These are phyloP conservation scores for Periglandula ipomoeae DNA, from an alignment of 2,329 filamentous ascomycete genomes.

Conservation along the genomic window DNA sequence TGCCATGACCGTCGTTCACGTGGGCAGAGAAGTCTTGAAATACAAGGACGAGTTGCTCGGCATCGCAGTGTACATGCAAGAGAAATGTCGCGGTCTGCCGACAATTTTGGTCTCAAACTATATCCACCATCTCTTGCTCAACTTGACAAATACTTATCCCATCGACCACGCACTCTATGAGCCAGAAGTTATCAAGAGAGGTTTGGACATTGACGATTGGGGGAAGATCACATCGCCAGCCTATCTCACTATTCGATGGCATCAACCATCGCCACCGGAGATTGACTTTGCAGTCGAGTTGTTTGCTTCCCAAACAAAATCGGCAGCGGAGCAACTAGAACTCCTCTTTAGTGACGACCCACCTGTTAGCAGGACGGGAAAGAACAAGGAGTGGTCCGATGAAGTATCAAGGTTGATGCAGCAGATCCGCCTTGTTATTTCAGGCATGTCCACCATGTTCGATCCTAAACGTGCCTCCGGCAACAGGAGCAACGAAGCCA, in stretches of 20 bases:
- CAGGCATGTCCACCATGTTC: constrained; percentile 83
- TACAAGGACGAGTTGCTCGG: constrained; percentile 85
- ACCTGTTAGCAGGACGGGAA: constrained; percentile 80
- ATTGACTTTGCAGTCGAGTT: constrained; percentile 82
- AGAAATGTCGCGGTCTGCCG: constrained; percentile 85
- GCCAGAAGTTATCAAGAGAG: constrained; percentile 59
- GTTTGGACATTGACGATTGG: constrained; percentile 75
- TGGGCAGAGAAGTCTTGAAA: constrained; percentile 79
- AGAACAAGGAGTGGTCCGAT: constrained; percentile 98
- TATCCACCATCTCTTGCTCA: constrained; percentile 90
- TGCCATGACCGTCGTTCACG: constrained; percentile 96
- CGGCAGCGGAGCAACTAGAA: constrained; percentile 64
- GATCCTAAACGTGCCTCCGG: constrained; percentile 63
- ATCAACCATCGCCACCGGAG: constrained; percentile 71
- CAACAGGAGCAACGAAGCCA: constrained; percentile 40
- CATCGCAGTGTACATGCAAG: constrained; percentile 92
- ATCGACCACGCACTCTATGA: constrained; percentile 85
- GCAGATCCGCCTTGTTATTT: constrained; percentile 78
- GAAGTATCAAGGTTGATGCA: constrained; percentile 87
- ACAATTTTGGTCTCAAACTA: constrained; percentile 97
- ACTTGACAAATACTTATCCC: constrained; percentile 89
- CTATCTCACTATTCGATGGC: constrained; percentile 82
- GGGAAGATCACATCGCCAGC: constrained; percentile 65
- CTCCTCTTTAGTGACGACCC: constrained; percentile 74
- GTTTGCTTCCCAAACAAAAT: constrained; percentile 74